Evolutionary conservation across 2,329 filamentous ascomycete genomes (phyloP), one percentile per base, ranked within the genome.

Genomic region (Neopestalotiopsis sp.): DNA sequence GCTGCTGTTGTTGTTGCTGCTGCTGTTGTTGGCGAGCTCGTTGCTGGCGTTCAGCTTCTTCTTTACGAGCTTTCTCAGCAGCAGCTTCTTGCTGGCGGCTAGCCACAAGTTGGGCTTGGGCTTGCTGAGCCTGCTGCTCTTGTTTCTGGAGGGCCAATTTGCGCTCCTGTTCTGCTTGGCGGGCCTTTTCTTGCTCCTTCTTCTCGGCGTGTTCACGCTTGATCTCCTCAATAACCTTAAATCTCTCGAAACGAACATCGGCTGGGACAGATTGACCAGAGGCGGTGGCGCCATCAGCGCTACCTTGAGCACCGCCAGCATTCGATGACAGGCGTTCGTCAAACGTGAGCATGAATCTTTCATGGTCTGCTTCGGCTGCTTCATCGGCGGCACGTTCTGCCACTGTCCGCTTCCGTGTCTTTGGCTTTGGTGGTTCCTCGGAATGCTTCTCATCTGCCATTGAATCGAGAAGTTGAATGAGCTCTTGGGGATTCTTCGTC

Each of bases 351-450:
- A 99, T 96, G 73, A 94, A 97, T 61, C 94, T 89, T 80, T 99
- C 95, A 72, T 94, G 91, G 69, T 94, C 93, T 28, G 95, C 95
- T 0, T 94, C 94, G 70, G 94, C 87, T 1, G 96, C 95, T 81
- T 99, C 95, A 76, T 99, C 96, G 7, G 95, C 95, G 9, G 94
- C 96, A 84, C 98, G 90, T 78, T 99, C 95, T 9, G 96, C 96
- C 20, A 97, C 91, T 0, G 96, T 99, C 71, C 95, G 90, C 85
- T 99, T 98, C 68, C 96, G 88, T 7, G 91, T 91, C 85, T 97
- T 98, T 3, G 94, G 94, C 70, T 92, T 88, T 0, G 96, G 95
- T 10, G 94, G 91, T 58, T 89, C 85, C 64, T 92, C 89, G 38
- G 89, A 88, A 79, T 98, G 93, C 68, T 94, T 89, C 6, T 94